These are phyloP conservation scores for Cenococcum geophilum DNA, from an alignment of 495 filamentous ascomycete species.

Conservation along the genomic window DNA sequence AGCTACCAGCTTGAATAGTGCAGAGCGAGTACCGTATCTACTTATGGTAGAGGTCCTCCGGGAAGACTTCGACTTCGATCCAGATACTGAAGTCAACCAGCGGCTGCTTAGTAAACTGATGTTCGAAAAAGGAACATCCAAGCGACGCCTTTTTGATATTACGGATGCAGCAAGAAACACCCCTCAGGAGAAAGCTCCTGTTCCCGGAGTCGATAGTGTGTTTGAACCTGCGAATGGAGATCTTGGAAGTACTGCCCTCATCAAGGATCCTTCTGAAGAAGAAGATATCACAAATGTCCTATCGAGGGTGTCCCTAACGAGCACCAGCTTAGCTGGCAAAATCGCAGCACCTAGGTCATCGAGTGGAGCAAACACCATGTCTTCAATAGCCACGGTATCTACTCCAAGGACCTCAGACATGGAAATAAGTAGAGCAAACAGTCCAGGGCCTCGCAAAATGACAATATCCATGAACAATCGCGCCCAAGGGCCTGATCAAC, in stretches of 20 bases:
- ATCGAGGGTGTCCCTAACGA: conserved; percentile 12
- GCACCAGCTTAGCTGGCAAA: conserved; percentile 7
- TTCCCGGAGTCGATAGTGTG: conserved; percentile 59
- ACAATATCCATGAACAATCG: conserved; percentile 39
- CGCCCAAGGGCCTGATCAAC: conserved; percentile 45
- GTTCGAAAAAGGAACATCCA: conserved; percentile 52
- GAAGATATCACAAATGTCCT: conserved; percentile 28
- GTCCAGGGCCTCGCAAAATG: conserved; percentile 51
- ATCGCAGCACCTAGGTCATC: conserved; percentile 45
- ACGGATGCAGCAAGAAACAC: conserved; percentile 46
- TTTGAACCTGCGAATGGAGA: conserved; percentile 69
- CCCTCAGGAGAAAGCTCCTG: conserved; percentile 36
- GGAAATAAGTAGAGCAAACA: conserved; percentile 54
- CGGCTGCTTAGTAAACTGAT: conserved; percentile 54
- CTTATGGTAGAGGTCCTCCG: conserved; percentile 69
- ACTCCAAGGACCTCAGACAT: conserved; percentile 56
- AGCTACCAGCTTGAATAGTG: conserved; percentile 70
- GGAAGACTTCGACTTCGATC: conserved; percentile 71
- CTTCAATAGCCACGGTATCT: conserved; percentile 44
- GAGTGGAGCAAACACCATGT: conserved; percentile 49
- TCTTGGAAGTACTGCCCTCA: conserved; percentile 59
- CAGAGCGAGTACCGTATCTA: conserved; percentile 69
- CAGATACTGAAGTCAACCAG: conserved; percentile 58
- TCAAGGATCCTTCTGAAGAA: conserved; percentile 48
- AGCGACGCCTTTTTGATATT: conserved; percentile 63